Base-by-base conservation (phyloP, 2,329 filamentous ascomycete species). In the Ophiostoma himal-ulmi region DNA sequence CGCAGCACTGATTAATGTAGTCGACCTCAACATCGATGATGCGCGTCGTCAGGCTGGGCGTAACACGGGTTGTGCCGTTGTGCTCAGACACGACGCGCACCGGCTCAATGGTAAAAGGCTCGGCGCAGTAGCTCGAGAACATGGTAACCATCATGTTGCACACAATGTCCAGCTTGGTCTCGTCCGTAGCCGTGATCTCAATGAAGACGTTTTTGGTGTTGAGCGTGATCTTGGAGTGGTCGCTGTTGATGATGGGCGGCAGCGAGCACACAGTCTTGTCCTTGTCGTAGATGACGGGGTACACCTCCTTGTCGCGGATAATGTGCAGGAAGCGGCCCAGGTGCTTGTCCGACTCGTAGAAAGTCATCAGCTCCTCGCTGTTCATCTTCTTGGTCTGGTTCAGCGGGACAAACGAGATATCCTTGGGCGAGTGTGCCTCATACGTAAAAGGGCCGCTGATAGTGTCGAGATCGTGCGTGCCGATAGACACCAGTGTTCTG, bases 401-500 rank as follows among this genome's bases (percentile, higher is more conserved):
- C 74, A 99, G 83, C 30, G 95, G 95, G 22, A 84, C 83, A 80
- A 99, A 99, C 76, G 90, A 90, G 81, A 99, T 96, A 75, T 97
- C 89, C 80, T 93, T 90, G n/a, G 95, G 95, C 67, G 91, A 84
- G 41, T 94, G 86, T 22, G 95, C 95, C 81, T 98, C 94, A 78
- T 99, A 99, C 71, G 93, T 94, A 86, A 99, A 99, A 66, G 95
- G 95, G 0, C 94, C 95, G 80, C 96, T 84, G 76, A 99, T 84
- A 22, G 92, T 97, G 78, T 98, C 94, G 74, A 98, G 84, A 79
- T 99, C 94, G 80, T 99, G 95, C 3, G 95, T 99, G 75, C 95
- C 95, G 78, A 99, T 97, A 30, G 94, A 91, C n/a, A 97, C 94
- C 72, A 99, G 83, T 0, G 94, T 97, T 76, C 95, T 85, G 80